Evolutionary conservation across 2,329 filamentous ascomycete species (phyloP).

Genomic region (Beauveria sp.): DNA sequence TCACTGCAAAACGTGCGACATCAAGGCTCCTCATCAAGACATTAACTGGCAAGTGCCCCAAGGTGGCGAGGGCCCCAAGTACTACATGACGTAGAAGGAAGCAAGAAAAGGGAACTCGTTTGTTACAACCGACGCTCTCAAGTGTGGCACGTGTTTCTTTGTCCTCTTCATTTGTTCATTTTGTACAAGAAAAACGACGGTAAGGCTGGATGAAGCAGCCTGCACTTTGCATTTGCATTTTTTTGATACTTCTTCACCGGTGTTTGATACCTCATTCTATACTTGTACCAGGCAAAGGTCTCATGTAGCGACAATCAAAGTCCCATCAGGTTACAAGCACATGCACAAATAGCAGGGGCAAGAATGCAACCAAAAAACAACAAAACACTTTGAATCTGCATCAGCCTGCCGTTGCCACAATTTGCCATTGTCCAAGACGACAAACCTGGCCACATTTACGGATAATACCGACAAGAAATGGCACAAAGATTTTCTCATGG

Average conservation of each 20-base stretch:
- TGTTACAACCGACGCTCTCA: background rate
- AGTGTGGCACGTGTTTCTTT: background rate
- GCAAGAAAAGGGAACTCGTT: background rate
- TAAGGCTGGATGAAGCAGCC: background rate
- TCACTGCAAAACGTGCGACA: constrained; percentile 99
- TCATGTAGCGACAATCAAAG: background rate
- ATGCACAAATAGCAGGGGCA: background rate
- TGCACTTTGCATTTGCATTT: background rate
- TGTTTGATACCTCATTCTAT: constrained; percentile 19
- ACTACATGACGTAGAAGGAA: constrained; percentile 53
- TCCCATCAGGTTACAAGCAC: background rate
- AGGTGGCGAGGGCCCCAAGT: constrained; percentile 72
- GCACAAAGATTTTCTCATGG: background rate
- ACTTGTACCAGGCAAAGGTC: constrained; percentile 8
- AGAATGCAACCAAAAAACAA: background rate
- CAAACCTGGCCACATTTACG: background rate
- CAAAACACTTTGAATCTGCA: too few relatives aligned
- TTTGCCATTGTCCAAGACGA: too few relatives aligned
- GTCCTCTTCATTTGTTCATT: background rate
- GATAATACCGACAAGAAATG: background rate
- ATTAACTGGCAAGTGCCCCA: constrained; percentile 97
- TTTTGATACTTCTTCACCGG: constrained; percentile 8
- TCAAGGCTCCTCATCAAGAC: constrained; percentile 93
- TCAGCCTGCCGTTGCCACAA: too few relatives aligned
- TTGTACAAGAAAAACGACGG: background rate